Base-by-base conservation (phyloP, 768 basidiomycete genomes). In the Termitomyces sp. region DNA sequence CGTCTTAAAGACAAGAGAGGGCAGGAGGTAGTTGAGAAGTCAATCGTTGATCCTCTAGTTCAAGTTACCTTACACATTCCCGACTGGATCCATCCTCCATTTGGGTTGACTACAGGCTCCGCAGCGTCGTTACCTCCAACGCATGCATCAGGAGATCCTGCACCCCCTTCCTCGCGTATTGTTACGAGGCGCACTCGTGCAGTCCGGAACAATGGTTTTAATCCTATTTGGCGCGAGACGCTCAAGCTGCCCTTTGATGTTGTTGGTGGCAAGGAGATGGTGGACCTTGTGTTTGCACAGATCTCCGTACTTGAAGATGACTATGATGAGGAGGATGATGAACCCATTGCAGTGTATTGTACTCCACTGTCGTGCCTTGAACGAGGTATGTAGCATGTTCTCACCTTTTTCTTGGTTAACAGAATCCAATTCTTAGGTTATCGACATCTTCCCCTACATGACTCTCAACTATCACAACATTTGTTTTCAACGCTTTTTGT, bases 401-500 rank as follows among this genome's bases (percentile, higher is more conserved):
- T 16, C 32, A 49, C 49, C 43, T 32, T 44, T 32, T 30, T 9
- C n/a, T 50, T 40, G 50, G 50, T 16, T 61, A 6, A 51, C 40
- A 16, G 35, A 47, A 7, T 44, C 36, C 18, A 35, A 48, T 43
- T n/a, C 26, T 52, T 4, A 93, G 95, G 96, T 1, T 98, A 88
- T 69, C 86, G 92, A 8, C 91, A 98, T 72, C 71, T 98, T 5
- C 94, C 96, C 0, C 75, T 98, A 38, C 91, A 94, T 66, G 96
- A 98, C 71, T 74, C 82, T 2, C 88, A 95, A 69, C 83, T 93
- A 47, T 88, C 89, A 41, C 93, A 95, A 67, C 91, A 88, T 67
- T 77, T 98, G 52, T 98, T 95, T 72, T 93, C 95, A 26, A 95
- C 95, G n/a, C 77, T 98, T 18, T 97, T 98, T 67, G 87, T 96